Evolutionary conservation across 2,329 filamentous ascomycete genomes (phyloP), one percentile per base, ranked within the genome.

Genomic region (Daldinia eschscholtzii): DNA sequence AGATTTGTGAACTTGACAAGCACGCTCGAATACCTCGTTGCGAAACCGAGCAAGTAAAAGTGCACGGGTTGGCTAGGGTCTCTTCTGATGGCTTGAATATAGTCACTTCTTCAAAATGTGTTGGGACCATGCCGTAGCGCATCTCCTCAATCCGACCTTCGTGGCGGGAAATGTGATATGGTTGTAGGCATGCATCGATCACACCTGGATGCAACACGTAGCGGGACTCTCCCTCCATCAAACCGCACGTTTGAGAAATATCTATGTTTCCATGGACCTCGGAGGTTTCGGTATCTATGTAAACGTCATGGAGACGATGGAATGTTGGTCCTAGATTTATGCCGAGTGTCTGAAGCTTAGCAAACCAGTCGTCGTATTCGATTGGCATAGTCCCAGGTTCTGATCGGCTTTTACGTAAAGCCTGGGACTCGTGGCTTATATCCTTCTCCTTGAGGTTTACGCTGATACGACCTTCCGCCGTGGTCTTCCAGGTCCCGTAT

Each of bases 301-400:
- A 71, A 15, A 79, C 73, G 48, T 78, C 62, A 15, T 73, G 65
- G 67, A 81, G 76, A 39, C 72, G 72, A 59, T 79, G 78, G 72
- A 83, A 83, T 0, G 74, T 76, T 1, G 78, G 74, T 1, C 81
- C 81, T 60, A 80, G 83, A 42, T 77, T 62, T 53, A 83, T 79
- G 1, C 81, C 35, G 12, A 39, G 35, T 39, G 35, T 39, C 12
- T 39, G 35, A 15, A 39, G 35, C 13, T 39, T 39, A 3, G 35
- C 10, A 6, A 39, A 15, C 35, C 35, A 39, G 3, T 39, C 35
- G 35, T 15, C 13, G 12, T 39, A 39, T 39, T 39, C 35, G 35
- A 15, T 39, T 15, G 12, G 35, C 13, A 39, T 39, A 1, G 13
- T 39, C 2, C 35, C 13, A 0, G 35, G 35, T 4, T 15, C 35